phyloP scores from a whole-genome alignment of 257 asterid species.

The Jacaranda copaia region DNA sequence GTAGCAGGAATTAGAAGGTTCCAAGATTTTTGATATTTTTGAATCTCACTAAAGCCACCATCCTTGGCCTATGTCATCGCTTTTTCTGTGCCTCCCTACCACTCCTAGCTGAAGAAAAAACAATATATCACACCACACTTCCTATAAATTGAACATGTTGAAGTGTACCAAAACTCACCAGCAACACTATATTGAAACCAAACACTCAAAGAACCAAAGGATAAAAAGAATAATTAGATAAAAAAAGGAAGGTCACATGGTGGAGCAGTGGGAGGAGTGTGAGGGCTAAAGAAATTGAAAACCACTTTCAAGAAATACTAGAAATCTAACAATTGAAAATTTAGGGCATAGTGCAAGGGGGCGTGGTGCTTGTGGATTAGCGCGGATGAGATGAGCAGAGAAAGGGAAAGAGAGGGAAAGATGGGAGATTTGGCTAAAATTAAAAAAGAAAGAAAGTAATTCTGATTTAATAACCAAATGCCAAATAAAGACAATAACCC shows the following conservation, averaged over 20 bases:
- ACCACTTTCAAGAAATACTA: slow-evolving; percentile 2
- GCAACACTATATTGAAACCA: slow-evolving; percentile 17
- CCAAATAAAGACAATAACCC: no score
- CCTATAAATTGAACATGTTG: not conserved
- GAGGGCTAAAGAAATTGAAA: slow-evolving; percentile 35
- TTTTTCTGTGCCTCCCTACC: slow-evolving; percentile 42
- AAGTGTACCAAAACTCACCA: not conserved
- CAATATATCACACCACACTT: slow-evolving; percentile 14
- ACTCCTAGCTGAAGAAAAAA: slow-evolving; percentile 37
- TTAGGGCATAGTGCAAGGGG: no score
- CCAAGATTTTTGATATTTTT: slow-evolving; percentile 70
- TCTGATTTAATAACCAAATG: no score
- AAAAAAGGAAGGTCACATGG: slow-evolving; percentile 43
- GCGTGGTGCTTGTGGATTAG: no score
- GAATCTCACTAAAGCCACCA: slow-evolving; percentile 83
- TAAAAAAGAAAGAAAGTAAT: no score
- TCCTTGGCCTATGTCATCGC: slow-evolving; percentile 68
- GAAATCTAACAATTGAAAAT: not conserved
- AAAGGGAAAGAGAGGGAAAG: no score
- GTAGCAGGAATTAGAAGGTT: slow-evolving; percentile 84
- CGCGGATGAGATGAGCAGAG: no score
- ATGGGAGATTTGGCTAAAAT: no score
- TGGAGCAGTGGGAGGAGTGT: slow-evolving; percentile 38
- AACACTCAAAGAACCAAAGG: not conserved
- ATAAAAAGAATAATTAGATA: not conserved